A percentile compares a stretch with the other conserved stretches of the same genome.
phyloP scores from a whole-genome alignment of 1,139 yeast species.

The Diutina scorzettiae region DNA sequence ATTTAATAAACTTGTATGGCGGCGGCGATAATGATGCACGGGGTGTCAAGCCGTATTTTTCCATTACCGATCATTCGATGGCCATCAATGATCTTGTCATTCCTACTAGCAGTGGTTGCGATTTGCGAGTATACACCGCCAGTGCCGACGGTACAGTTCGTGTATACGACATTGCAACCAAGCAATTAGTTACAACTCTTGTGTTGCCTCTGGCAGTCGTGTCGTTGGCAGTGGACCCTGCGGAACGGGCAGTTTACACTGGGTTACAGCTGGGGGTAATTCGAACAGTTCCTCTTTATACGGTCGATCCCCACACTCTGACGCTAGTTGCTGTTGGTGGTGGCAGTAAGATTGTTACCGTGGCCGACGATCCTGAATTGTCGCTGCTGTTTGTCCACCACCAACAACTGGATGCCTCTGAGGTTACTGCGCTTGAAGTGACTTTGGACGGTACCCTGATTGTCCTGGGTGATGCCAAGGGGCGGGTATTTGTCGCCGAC shows the following conservation, averaged over 20 bases:
- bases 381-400: conserved; percentile 49
- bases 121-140: conserved; percentile 55
- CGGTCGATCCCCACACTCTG: conserved; percentile 27
- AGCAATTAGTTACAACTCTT: conserved; percentile 51
- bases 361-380: conserved; percentile 39
- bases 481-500: conserved; percentile 61
- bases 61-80: conserved; percentile 66
- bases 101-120: conserved; percentile 40
- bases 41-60: conserved; percentile 28
- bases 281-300: conserved; percentile 45
- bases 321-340: conserved; percentile 48
- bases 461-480: conserved; percentile 63
- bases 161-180: conserved; percentile 39
- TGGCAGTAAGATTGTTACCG: conserved; percentile 37
- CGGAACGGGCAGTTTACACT: conserved; percentile 61
- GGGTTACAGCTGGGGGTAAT: conserved; percentile 60
- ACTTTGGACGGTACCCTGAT: conserved; percentile 70
- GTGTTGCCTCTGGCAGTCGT: conserved; percentile 49
- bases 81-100: conserved; percentile 54
- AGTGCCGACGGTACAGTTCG: conserved; percentile 72
- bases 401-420: conserved; percentile 12
- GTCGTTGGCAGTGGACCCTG: conserved; percentile 64
- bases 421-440: conserved; percentile 41
- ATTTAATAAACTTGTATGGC: conserved; percentile 32
- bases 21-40: conserved; percentile 12